phyloP scores from a whole-genome alignment of 176 grass and related monocot species.

The Elaeis guineensis region DNA sequence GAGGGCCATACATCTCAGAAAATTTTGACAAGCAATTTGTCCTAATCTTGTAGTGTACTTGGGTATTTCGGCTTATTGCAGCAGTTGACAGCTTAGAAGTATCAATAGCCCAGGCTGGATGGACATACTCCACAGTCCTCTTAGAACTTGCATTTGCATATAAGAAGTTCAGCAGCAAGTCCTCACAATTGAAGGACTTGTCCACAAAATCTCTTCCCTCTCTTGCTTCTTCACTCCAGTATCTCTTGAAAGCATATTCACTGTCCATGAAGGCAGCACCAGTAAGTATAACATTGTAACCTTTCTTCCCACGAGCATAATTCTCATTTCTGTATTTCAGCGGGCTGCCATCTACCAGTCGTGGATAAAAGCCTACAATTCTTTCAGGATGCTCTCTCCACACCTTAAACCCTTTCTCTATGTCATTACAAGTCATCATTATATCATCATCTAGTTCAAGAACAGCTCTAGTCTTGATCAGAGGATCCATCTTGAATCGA shows the following conservation, averaged over 20 bases:
- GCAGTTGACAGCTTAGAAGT: conserved; percentile 87
- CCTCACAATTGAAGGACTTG: conserved; percentile 92
- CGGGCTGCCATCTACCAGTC: conserved; percentile 70
- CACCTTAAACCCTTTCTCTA: conserved; percentile 91
- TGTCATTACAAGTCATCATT: conserved; percentile 96
- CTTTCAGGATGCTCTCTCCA: conserved; percentile 90
- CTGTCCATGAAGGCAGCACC: conserved; percentile 95
- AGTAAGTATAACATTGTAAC: conserved; percentile 88
- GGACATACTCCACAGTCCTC: conserved; percentile 83
- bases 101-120: conserved; percentile 95
- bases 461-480: conserved; percentile 87
- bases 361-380: conserved; percentile 87
- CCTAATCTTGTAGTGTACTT: conserved; percentile 68
- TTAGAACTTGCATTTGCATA: conserved; percentile 56
- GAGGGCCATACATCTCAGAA: conserved; percentile 52
- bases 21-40: conserved; percentile 82
- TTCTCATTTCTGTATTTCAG: conserved; percentile 76
- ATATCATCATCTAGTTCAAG: conserved; percentile 97
- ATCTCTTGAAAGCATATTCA: conserved; percentile 70
- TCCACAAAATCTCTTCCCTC: conserved; percentile 72
- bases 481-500: conserved; percentile 68
- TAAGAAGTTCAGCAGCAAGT: conserved; percentile 89
- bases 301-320: conserved; percentile 79
- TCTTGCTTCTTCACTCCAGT: conserved; percentile 79
- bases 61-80: conserved; percentile 83